A percentile compares a stretch with the other conserved stretches of the same genome.
phyloP scores from a whole-genome alignment of 148 eudicot genomes.

The Rheum nobile region DNA sequence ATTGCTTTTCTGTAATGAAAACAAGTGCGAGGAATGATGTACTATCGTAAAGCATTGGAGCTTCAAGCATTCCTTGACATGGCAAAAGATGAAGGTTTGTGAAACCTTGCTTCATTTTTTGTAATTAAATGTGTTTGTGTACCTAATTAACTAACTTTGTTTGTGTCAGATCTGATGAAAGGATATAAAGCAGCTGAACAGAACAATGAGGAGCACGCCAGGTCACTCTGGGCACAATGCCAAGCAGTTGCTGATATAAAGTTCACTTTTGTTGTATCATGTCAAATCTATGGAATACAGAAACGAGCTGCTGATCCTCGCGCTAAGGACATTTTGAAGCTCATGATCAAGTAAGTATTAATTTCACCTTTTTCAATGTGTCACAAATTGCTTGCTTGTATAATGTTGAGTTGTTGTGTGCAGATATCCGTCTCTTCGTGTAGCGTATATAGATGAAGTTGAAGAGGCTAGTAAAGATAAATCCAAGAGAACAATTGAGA shows the following conservation, averaged over 20 bases:
- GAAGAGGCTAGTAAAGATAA: constrained; percentile 44
- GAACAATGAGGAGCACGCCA: constrained; percentile 39
- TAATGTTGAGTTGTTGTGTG: not conserved
- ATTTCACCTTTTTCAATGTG: not conserved
- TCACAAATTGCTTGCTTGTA: not conserved
- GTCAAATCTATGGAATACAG: constrained; percentile 58
- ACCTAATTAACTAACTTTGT: not conserved
- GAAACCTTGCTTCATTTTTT: not conserved
- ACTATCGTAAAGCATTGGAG: constrained; percentile 60
- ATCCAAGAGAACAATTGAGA: constrained; percentile 31
- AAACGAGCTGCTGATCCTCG: constrained; percentile 46
- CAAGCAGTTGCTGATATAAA: constrained; percentile 68
- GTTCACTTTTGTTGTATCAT: constrained; percentile 59
- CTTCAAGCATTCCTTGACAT: constrained; percentile 70
- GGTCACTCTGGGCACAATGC: constrained; percentile 48
- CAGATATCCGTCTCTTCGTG: constrained; percentile 67
- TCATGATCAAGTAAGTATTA: constrained; percentile 48
- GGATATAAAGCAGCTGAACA: constrained; percentile 55
- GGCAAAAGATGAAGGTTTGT: constrained; percentile 57
- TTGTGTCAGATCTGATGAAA: constrained; percentile 40
- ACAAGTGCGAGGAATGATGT: constrained; percentile 73
- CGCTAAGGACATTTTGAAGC: constrained; percentile 55
- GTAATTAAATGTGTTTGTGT: not conserved
- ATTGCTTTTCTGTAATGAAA: constrained; percentile 4
- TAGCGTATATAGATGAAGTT: constrained; percentile 65